Base-by-base conservation (phyloP, 2,329 filamentous ascomycete species). In the Fusarium paranaense region DNA sequence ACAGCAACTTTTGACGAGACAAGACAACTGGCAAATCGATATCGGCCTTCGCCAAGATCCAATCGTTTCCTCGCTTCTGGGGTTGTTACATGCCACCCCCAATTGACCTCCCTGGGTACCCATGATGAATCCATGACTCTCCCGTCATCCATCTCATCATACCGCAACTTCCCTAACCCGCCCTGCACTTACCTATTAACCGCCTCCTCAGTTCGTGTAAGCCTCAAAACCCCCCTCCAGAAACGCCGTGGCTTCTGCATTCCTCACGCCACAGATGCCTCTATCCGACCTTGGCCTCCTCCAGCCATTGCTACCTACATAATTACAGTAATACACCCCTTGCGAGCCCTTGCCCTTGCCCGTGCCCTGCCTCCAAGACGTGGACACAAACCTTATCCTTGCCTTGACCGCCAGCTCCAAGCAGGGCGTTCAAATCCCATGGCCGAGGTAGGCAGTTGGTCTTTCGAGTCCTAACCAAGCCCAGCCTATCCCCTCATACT, bases 251-350 rank as follows among this genome's bases (percentile, higher is more conserved):
- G 18, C 65, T 61, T 61, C 54, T 59, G 33, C 72, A 67, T 64
- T 74, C 71, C 58, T 74, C 61, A 54, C 33, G 45, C 20, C 63
- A 70, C 47, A 47, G 27, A 40, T 60, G 45, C 62, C 45, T 61
- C 25, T 42, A 32, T 25, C 37, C 38, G 33, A 58, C 22, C 11
- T 20, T 33, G 47, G 35, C 27, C 47, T 59, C 22, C 59, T 37
- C 18, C 35, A 35, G 27, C 11, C 30, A 40, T 47, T 61, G n/a
- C 25, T 47, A 37, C 25, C 40, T 57, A 62, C 40, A 25, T 20
- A 13, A 30, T 30, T 20, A n/a, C 25, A 52, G 47, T 32, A 32
- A 30, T 32, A 54, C 47, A 8, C 27, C 47, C 47, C 27, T 52
- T 32, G 27, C 47, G 18, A 54, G 27, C 47, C 47, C 47, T 32